Conservation (phyloP, 768 basidiomycete genomes). For the Trametes cubensis region DNA sequence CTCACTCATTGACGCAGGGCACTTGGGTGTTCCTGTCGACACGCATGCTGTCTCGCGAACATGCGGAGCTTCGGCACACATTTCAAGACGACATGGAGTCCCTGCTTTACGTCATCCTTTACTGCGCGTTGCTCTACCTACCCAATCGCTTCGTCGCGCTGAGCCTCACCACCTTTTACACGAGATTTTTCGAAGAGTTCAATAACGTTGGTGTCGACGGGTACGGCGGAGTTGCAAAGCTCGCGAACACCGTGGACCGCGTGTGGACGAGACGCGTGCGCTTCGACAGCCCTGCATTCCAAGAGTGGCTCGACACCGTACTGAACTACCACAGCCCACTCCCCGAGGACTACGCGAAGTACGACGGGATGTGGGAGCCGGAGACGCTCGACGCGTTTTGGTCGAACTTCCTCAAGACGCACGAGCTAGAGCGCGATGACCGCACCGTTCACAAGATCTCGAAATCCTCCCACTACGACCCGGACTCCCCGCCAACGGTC, state of each 20-base stretch:
- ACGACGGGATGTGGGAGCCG: neutral
- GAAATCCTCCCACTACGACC: neutral
- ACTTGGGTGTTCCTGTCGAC: too few species aligned
- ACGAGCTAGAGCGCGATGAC: neutral
- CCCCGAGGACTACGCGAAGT: neutral
- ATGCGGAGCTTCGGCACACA: neutral
- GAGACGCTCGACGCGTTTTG: neutral
- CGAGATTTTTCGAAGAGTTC: neutral
- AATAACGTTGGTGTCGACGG: neutral
- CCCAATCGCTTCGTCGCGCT: neutral
- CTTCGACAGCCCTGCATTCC: neutral
- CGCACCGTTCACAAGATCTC: neutral
- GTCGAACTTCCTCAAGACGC: neutral
- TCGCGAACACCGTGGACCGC: neutral
- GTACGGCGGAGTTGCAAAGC: neutral
- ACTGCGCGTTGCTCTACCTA: constrained; percentile 11
- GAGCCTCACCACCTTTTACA: neutral
- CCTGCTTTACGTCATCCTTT: constrained; percentile 16
- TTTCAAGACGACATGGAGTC: constrained; percentile 23
- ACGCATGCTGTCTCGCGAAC: neutral
- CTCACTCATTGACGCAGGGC: too few species aligned
- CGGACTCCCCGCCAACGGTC: neutral
- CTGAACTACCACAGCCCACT: neutral
- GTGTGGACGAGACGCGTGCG: too few species aligned
- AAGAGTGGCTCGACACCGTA: constrained; percentile 7